These are phyloP conservation scores for Boeremia lycopersici DNA, from an alignment of 2,329 filamentous ascomycete genomes.

Conservation along the genomic window DNA sequence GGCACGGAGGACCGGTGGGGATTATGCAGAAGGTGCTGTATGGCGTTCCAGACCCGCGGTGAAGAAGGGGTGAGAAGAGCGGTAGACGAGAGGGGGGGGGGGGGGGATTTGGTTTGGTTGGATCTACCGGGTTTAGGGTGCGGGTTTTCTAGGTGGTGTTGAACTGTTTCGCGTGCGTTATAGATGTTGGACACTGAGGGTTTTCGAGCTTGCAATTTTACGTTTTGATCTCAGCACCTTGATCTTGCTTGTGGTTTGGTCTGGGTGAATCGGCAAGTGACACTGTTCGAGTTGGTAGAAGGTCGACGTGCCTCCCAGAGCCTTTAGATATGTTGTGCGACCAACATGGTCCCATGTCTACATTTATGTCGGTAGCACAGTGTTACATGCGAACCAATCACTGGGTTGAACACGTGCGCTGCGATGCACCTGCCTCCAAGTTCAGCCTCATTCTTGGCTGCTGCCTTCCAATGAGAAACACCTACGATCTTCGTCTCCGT, in stretches of 20 bases:
- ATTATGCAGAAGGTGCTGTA: slow-evolving; percentile 4
- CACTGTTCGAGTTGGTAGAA: too few relatives aligned
- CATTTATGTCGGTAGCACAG: background rate
- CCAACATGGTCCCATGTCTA: background rate
- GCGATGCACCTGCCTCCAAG: slow-evolving; percentile 4
- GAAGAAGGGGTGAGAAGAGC: background rate
- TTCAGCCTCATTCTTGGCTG: slow-evolving; percentile 9
- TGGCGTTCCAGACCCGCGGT: slow-evolving; percentile 15
- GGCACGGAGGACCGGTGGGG: background rate
- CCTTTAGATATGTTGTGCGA: background rate
- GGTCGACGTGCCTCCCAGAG: background rate
- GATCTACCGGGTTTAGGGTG: background rate
- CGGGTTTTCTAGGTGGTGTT: too few relatives aligned
- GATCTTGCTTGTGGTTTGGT: too few relatives aligned
- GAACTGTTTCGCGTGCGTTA: too few relatives aligned
- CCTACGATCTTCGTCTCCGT: background rate
- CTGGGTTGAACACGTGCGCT: background rate
- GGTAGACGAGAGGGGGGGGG: too few relatives aligned
- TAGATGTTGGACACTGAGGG: too few relatives aligned
- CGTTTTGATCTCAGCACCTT: too few relatives aligned
- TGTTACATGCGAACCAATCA: slow-evolving; percentile 4
- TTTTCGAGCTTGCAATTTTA: too few relatives aligned
- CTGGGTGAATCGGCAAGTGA: too few relatives aligned
- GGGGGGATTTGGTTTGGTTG: too few relatives aligned
- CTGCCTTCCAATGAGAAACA: slow-evolving; percentile 5